phyloP scores from a whole-genome alignment of 345 rosid genomes.

The Psidium guajava region DNA sequence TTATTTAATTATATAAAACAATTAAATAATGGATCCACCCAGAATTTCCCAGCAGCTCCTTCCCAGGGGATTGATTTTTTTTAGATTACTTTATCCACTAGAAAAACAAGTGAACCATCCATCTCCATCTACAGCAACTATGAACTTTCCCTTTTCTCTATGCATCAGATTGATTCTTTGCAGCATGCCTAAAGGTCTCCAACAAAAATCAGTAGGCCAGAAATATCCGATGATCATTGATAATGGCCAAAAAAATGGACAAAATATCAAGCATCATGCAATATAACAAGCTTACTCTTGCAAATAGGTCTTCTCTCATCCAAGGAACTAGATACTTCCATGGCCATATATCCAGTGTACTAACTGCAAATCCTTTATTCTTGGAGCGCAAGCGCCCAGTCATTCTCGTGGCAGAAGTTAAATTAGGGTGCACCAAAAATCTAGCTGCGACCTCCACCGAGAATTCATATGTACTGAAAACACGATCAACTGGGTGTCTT shows the following conservation, averaged over 20 bases:
- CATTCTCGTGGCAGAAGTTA: constrained; percentile 68
- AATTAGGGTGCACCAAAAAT: constrained; percentile 91
- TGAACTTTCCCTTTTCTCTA: background rate
- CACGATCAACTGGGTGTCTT: constrained; percentile 80
- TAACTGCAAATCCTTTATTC: constrained; percentile 34
- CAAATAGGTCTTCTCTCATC: constrained; percentile 96
- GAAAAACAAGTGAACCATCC: background rate
- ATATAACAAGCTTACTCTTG: constrained; percentile 48
- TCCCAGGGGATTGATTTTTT: background rate
- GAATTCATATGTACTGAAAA: constrained; percentile 89
- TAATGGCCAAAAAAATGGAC: background rate
- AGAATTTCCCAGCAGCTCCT: background rate
- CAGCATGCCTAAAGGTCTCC: background rate
- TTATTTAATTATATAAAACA: background rate
- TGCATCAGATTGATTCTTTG: background rate
- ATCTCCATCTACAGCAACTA: background rate
- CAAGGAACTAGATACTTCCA: constrained; percentile 97
- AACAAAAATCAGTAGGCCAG: background rate
- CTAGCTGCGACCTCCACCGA: constrained; percentile 95
- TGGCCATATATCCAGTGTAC: constrained; percentile 98
- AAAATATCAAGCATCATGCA: background rate
- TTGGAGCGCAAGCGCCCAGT: constrained; percentile 50
- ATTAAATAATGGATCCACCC: background rate
- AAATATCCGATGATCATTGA: background rate
- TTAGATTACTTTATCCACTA: background rate